phyloP scores from a whole-genome alignment of 768 basidiomycete genomes.

The Dacryopinax spathularia region DNA sequence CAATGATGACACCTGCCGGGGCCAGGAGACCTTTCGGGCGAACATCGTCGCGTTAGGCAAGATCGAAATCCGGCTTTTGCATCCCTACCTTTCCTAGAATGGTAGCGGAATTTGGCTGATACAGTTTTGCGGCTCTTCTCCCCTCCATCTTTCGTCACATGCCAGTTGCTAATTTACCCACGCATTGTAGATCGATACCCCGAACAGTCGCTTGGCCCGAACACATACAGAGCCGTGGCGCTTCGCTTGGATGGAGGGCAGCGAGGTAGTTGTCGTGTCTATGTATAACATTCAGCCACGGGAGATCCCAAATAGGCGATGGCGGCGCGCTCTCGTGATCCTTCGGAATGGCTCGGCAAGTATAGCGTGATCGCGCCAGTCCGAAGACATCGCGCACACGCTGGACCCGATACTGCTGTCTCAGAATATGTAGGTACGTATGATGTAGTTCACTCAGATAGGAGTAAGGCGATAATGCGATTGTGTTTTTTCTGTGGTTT shows the following conservation, averaged over 20 bases:
- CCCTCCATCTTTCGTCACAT: neutral
- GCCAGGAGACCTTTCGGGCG: slow-evolving; percentile 3
- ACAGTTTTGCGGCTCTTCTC: neutral
- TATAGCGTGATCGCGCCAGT: no score
- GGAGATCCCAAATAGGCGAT: neutral
- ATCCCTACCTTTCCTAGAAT: neutral
- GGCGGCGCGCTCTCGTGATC: neutral
- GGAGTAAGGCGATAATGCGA: no score
- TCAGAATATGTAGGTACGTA: neutral
- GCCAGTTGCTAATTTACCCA: neutral
- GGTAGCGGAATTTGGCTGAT: neutral
- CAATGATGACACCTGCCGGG: slow-evolving; percentile 3
- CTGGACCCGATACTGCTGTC: no score
- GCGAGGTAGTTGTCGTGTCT: no score
- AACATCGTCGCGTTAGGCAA: neutral
- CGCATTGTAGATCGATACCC: neutral
- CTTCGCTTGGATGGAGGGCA: neutral
- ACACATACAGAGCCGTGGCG: neutral
- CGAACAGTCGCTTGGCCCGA: neutral
- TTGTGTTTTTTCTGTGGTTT: no score
- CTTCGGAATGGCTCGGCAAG: neutral
- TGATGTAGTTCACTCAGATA: no score
- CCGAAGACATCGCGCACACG: neutral
- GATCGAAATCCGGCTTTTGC: neutral
- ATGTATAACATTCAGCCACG: neutral